phyloP scores from a whole-genome alignment of 73 alveolate species.

The Blepharisma stoltei region DNA sequence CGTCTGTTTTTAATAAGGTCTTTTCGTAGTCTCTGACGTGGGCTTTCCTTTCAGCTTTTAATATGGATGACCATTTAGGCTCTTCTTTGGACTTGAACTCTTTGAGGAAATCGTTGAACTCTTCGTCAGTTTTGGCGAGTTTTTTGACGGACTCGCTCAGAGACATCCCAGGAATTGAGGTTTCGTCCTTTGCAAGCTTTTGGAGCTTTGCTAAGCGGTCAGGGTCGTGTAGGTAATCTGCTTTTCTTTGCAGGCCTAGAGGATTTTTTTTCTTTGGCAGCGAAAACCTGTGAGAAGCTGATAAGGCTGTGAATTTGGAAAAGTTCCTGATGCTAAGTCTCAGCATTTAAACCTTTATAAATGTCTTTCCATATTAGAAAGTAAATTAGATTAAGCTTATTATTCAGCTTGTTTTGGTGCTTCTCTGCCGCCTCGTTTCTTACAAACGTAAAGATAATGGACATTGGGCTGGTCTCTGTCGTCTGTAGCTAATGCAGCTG shows the following conservation, averaged over 20 bases:
- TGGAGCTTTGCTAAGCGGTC: conserved; percentile 27
- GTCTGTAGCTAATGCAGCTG: conserved; percentile 86
- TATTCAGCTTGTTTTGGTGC: too few relatives aligned
- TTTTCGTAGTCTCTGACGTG: conserved; percentile 40
- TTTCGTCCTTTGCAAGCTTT: conserved; percentile 43
- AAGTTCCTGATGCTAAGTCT: too few relatives aligned
- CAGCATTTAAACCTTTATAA: too few relatives aligned
- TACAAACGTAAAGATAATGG: conserved; percentile 90
- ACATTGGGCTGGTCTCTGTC: conserved; percentile 92
- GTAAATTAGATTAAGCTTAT: too few relatives aligned
- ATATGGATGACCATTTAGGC: conserved; percentile 46
- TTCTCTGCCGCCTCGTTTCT: conserved; percentile 29
- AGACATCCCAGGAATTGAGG: conserved; percentile 49
- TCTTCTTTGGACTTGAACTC: conserved; percentile 54
- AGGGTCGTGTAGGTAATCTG: too few relatives aligned
- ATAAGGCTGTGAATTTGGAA: too few relatives aligned
- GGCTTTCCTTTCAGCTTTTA: conserved; percentile 50
- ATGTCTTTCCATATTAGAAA: too few relatives aligned
- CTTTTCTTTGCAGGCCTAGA: too few relatives aligned
- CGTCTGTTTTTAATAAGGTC: conserved; percentile 38
- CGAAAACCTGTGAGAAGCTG: too few relatives aligned
- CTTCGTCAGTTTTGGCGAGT: conserved; percentile 52
- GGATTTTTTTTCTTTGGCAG: too few relatives aligned
- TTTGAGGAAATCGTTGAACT: conserved; percentile 57
- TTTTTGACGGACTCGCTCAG: conserved; percentile 46